Conservation (phyloP, 2,329 filamentous ascomycete genomes). For the Xylariaceae sp. region DNA sequence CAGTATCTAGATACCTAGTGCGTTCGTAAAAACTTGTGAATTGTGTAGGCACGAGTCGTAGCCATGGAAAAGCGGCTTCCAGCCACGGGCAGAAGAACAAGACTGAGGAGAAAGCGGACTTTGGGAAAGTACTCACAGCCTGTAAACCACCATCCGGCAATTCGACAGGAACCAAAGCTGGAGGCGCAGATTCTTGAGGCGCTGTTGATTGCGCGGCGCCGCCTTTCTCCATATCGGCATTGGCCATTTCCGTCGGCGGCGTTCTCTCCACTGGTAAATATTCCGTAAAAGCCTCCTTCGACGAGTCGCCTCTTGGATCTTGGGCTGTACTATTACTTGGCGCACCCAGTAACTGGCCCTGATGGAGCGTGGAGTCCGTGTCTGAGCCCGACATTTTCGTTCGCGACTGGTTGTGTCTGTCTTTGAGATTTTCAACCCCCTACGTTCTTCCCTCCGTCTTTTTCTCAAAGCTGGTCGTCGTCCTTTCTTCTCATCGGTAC, state of each 20-base stretch:
- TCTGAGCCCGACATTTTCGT: slow-evolving; percentile 19
- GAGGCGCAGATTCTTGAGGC: slow-evolving; percentile 19
- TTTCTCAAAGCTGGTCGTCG: no score
- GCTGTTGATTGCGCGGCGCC: slow-evolving; percentile 4
- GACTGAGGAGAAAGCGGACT: neutral
- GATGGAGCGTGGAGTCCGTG: slow-evolving; percentile 21
- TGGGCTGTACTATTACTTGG: slow-evolving; percentile 16
- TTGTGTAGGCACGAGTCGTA: neutral
- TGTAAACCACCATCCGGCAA: slow-evolving; percentile 54
- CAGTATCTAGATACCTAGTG: neutral
- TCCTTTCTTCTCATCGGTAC: no score
- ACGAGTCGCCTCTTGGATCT: slow-evolving; percentile 6
- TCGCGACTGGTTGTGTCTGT: slow-evolving; percentile 1
- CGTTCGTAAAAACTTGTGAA: neutral
- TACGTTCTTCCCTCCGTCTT: no score
- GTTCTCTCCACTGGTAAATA: slow-evolving; percentile 29
- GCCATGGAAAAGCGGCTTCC: no score
- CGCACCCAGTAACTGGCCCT: slow-evolving; percentile 15
- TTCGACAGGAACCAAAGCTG: slow-evolving; percentile 40
- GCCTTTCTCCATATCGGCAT: slow-evolving; percentile 31
- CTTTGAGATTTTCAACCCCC: no score
- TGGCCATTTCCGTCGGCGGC: slow-evolving; percentile 22
- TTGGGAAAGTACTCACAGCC: slow-evolving; percentile 32
- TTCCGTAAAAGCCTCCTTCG: slow-evolving; percentile 18
- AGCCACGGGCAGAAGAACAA: neutral